Evolutionary conservation across 2,329 filamentous ascomycete genomes (phyloP).

Genomic region (Colletotrichum filicis): DNA sequence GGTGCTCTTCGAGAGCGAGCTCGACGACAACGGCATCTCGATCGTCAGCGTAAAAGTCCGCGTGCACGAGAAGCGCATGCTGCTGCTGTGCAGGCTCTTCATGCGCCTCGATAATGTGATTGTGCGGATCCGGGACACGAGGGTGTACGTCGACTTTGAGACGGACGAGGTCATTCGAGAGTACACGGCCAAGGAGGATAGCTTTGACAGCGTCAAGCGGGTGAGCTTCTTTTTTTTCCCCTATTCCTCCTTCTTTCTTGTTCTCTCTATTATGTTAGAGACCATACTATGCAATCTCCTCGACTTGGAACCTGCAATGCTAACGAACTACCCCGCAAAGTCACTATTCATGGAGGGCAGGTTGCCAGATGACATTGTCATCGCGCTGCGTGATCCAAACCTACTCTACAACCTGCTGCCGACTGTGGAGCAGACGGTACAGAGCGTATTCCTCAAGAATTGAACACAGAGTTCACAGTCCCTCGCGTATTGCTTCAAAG

Average conservation of each 20-base stretch:
- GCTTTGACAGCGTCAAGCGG: conserved; percentile 79
- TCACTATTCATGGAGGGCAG: conserved; percentile 60
- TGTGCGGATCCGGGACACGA: conserved; percentile 87
- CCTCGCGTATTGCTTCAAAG: neutral
- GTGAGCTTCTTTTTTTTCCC: conserved; percentile 50
- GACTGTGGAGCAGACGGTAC: conserved; percentile 74
- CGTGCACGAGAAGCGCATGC: conserved; percentile 89
- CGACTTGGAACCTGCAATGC: conserved; percentile 2
- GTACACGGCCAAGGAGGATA: conserved; percentile 88
- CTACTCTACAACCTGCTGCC: conserved; percentile 76
- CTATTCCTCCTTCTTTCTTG: neutral
- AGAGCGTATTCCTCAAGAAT: conserved; percentile 48
- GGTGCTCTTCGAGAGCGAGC: conserved; percentile 94
- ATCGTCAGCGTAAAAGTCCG: conserved; percentile 90
- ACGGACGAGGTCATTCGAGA: conserved; percentile 84
- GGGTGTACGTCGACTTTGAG: conserved; percentile 91
- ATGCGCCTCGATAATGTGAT: conserved; percentile 93
- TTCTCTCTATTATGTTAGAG: conserved; percentile 3
- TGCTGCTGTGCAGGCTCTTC: conserved; percentile 88
- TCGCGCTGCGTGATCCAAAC: conserved; percentile 84
- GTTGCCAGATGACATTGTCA: conserved; percentile 77
- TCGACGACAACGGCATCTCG: conserved; percentile 96
- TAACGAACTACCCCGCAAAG: conserved; percentile 45
- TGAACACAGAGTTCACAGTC: neutral
- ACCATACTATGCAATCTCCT: neutral